Evolutionary conservation across 805 yeast genomes (phyloP), one percentile per base, ranked within the genome.

Genomic region (Pichia eremophila): DNA sequence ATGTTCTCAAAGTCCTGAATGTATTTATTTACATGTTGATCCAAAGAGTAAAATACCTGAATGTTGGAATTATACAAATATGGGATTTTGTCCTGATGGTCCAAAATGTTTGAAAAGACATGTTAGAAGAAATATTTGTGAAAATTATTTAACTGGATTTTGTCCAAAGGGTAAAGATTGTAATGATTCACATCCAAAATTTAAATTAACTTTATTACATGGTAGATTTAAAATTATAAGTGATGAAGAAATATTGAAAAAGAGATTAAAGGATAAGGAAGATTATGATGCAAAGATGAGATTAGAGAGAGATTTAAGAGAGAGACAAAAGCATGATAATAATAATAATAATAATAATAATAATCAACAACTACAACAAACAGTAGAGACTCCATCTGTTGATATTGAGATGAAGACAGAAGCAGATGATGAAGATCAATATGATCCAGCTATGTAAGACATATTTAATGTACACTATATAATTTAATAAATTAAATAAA

Each of bases 1-100:
- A 56, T 91, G 99, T 64, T 84, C 95, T 7, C 96, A 89, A 63
- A 77, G 89, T 0, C 93, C 95, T 1, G 99, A 93, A 61, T 93
- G 99, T 63, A 80, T 88, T 47, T 93, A 88, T 64, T 71, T 86
- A 46, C 99, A 93, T 62, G 81, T 90, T 29, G 96, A 90, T 61
- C 96, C 97, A 6, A 81, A 78, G 58, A 77, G 83, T 56, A 85
- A 85, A 64, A 80, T 90, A n/a, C 95, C 96, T 0, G 85, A 83
- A 50, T 93, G 99, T 60, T 75, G 74, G 45, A 82, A 83, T 57
- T 93, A 90, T 62, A 52, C 57, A n/a, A 82, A 83, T 44, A 71
- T 77, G 56, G 99, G 99, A 0, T 93, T 88, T 62, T 93, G 99
- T 67, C 85, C 87, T 11, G 85, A 82, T 55, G 99, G 99, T 0